Evolutionary conservation across 352 stramenopile species (phyloP).

Genomic region (Achlya hypogyna): DNA sequence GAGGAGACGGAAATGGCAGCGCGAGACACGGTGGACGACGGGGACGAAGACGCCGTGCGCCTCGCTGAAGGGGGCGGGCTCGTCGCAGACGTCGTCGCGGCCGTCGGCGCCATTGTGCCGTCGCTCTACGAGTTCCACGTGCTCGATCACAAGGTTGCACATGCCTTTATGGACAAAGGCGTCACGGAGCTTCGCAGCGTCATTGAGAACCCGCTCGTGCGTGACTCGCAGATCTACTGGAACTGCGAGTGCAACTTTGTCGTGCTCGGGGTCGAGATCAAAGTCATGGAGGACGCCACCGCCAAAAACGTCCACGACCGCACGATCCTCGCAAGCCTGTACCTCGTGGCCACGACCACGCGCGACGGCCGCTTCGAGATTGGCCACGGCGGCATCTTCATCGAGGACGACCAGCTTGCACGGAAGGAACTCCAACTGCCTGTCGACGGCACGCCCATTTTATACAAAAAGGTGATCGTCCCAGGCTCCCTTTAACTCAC

Average conservation of each 20-base stretch:
- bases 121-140: constrained; percentile 11
- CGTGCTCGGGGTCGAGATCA: constrained; percentile 14
- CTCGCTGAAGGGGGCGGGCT: neutral
- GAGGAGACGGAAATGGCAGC: constrained; percentile 6
- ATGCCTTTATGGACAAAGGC: constrained; percentile 15
- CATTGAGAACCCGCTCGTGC: constrained; percentile 10
- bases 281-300: constrained; percentile 6
- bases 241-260: constrained; percentile 2
- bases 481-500: too few relatives aligned
- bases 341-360: neutral
- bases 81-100: neutral
- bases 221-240: constrained; percentile 5
- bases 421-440: neutral
- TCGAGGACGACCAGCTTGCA: neutral
- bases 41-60: neutral
- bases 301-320: neutral
- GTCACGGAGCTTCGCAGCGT: constrained; percentile 2
- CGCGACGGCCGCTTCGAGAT: neutral
- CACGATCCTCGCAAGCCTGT: constrained; percentile 14
- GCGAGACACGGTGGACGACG: neutral
- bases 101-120: neutral
- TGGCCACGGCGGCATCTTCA: constrained; percentile 10
- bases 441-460: neutral
- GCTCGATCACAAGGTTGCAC: constrained; percentile 4
- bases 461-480: constrained; percentile 1